Base-by-base conservation (phyloP, 306 rosid species). In the Trifolium repens region DNA sequence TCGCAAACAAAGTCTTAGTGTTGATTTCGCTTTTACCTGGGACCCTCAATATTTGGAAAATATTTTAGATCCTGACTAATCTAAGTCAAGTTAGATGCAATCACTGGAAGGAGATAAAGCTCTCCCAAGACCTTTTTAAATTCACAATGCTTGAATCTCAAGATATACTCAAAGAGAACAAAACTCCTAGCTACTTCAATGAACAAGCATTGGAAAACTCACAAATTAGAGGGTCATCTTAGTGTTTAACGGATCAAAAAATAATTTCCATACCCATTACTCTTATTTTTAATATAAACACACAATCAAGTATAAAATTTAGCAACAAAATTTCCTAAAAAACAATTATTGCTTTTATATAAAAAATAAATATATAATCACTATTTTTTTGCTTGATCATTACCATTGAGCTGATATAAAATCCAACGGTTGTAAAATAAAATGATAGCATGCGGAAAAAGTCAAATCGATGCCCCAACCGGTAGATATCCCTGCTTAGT, bases 401-500 rank as follows among this genome's bases (percentile, higher is more conserved):
- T 87, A 94, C 99, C 99, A 92, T 58, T 50, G 97, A 50, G 86
- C 96, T 92, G 86, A 89, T 2, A 55, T 94, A 94, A 78, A 94
- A 91, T 77, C 99, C 97, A 37, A 94, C 76, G 5, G 99, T 94
- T 8, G 99, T 90, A 75, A 94, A 94, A 82, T 91, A 90, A 71
- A 75, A 94, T 2, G 98, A 90, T 67, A 93, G 52, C 98, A 93
- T 91, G 82, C 97, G 98, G 85, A 93, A 91, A 82, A 93, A 93
- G 87, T 93, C 98, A 35, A 91, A 93, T 59, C 98, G 98, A 76
- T 93, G 98, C 74, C 98, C 98, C 69, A 93, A 79, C 69, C 98
- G 86, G 82, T 93, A 93, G 84, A 93, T 58, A 76, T 93, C 98
- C 77, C 98, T 88, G 89, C 96, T 93, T 19, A 92, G 80, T 1